Base-by-base conservation (phyloP, 305 asterid species). In the Solanum chacoense region DNA sequence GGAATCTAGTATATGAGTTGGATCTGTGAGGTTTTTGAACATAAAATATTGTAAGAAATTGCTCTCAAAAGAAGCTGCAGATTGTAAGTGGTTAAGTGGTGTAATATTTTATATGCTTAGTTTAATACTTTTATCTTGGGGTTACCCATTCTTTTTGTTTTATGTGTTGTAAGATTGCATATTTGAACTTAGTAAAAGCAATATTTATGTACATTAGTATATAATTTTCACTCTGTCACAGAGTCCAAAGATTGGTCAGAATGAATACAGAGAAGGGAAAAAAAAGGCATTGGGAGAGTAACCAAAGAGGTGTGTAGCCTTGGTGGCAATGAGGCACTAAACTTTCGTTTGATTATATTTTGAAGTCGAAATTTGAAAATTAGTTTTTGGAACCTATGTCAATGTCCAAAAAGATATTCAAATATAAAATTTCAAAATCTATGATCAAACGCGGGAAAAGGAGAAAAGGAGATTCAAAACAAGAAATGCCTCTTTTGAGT, bases 21-120 rank as follows among this genome's bases (percentile, higher is more conserved):
- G 98, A 95, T 95, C 95, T 92, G 87, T 59, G 92, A 92, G 91
- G 93, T 80, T 71, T 91, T 95, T 93, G 93, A 94, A 94, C 94
- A 93, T 95, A 94, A 91, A 95, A 90, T 92, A 94, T 84, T 34
- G 86, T 36, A 87, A 85, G 89, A 86, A 90, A 94, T 85, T 88
- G 90, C 93, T 90, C 55, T 88, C 45, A 92, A 95, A 95, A 94
- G 94, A 92, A 91, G 92, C 89, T 95, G 94, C 94, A 92, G 94
- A 88, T 88, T 73, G 92, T 93, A 89, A 93, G 91, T 92, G 94
- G 88, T 81, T 92, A 89, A 94, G 91, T 92, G 94, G 88, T 83
- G 93, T 88, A 91, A 88, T 93, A 90, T 91, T 93, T 92, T 88
- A 92, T 89, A 90, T 88, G 83, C 88, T 88, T 94, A 91, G 90